phyloP scores from a whole-genome alignment of 257 asterid species.

The Lycium barbarum region DNA sequence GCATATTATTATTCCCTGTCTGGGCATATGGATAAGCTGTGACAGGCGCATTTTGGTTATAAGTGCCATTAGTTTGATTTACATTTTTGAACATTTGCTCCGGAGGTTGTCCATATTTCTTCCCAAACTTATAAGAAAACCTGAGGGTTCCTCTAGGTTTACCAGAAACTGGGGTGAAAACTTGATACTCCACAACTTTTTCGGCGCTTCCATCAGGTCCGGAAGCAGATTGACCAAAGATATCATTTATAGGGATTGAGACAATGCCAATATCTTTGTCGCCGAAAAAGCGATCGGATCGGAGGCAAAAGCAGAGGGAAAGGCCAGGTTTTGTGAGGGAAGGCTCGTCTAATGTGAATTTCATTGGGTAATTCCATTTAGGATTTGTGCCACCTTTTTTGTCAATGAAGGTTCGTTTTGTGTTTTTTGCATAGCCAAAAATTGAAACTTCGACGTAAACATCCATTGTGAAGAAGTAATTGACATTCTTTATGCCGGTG shows the following conservation, averaged over 20 bases:
- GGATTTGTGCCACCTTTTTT: constrained; percentile 57
- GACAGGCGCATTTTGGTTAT: neutral
- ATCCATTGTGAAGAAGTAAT: constrained; percentile 55
- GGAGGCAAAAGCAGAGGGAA: neutral
- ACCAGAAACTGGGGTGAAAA: neutral
- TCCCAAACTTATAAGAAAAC: constrained; percentile 30
- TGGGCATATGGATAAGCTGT: constrained; percentile 26
- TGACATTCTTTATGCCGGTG: constrained; percentile 55
- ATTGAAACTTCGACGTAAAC: constrained; percentile 57
- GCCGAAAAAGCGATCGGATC: constrained; percentile 15
- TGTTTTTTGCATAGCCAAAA: constrained; percentile 56
- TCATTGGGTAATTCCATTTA: constrained; percentile 62
- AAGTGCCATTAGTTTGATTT: neutral
- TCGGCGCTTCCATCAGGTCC: neutral
- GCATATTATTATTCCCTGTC: neutral
- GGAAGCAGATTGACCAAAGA: neutral
- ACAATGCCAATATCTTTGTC: constrained; percentile 25
- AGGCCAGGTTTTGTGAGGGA: neutral
- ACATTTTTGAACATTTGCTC: neutral
- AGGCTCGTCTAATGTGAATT: constrained; percentile 40
- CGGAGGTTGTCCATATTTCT: constrained; percentile 20
- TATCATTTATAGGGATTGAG: constrained; percentile 26
- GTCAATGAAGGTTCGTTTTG: constrained; percentile 49
- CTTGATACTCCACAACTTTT: constrained; percentile 25
- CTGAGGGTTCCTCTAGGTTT: constrained; percentile 27